phyloP scores from a whole-genome alignment of 768 basidiomycete genomes.

The Baorangia bicolor region DNA sequence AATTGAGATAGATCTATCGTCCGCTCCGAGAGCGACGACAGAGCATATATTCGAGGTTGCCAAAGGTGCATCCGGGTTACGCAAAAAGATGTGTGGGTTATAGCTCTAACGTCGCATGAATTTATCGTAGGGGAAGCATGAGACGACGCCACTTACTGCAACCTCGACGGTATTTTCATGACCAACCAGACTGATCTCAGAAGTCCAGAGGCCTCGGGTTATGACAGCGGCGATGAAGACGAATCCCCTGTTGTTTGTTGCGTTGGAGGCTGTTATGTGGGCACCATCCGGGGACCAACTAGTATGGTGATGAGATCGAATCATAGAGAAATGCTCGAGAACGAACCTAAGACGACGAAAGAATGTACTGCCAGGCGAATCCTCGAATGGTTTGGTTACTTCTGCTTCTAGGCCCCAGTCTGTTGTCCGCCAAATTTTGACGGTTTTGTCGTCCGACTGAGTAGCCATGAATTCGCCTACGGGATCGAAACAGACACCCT shows the following conservation, averaged over 20 bases:
- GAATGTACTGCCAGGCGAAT: conserved; percentile 93
- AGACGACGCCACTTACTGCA: conserved; percentile 53
- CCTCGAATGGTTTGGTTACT: conserved; percentile 86
- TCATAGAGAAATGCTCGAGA: neutral
- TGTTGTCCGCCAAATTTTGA: conserved; percentile 94
- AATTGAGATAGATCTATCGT: conserved; percentile 89
- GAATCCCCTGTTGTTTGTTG: conserved; percentile 92
- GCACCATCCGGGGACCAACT: conserved; percentile 99
- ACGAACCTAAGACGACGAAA: conserved; percentile 82
- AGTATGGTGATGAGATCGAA: neutral
- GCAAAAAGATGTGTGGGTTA: conserved; percentile 91
- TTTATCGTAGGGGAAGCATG: neutral
- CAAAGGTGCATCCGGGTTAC: conserved; percentile 63
- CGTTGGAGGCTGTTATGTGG: conserved; percentile 95
- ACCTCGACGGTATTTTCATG: conserved; percentile 97
- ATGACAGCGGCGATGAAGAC: conserved; percentile 98
- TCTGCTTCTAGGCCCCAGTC: conserved; percentile 87
- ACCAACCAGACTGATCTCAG: conserved; percentile 91
- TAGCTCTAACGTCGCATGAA: conserved; percentile 41
- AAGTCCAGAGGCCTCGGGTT: conserved; percentile 82
- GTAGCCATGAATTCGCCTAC: no score
- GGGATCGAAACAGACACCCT: conserved; percentile 99
- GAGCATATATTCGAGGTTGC: conserved; percentile 84
- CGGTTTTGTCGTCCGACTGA: conserved; percentile 92
- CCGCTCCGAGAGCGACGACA: conserved; percentile 89